Evolutionary conservation across 1,284 basidiomycete genomes (phyloP), one percentile per base, ranked within the genome.

Genomic region (Sanguinoderma infundibulare): DNA sequence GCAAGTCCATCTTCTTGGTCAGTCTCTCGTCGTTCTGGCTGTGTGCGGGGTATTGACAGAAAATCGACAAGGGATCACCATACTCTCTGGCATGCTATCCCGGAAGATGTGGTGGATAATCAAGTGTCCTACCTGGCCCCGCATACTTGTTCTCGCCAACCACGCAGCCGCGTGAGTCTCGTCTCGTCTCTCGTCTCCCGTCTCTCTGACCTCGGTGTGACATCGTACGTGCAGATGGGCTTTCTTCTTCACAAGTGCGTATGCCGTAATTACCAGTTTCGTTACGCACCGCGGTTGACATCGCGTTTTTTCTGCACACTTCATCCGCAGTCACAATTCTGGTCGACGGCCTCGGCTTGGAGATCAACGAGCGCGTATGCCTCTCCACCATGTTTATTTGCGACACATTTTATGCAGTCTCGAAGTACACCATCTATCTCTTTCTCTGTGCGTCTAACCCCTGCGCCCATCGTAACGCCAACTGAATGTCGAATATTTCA

Each of bases 171-270:
- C 78, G 72, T 77, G 55, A 46, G 71, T 68, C 9, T 4, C 7
- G 20, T 5, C 22, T 10, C 40, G 67, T 62, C 5, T 3, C 14
- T 39, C 5, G 24, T 12, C 15, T 6, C 14, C 3, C 6, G 8
- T 22, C 7, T 40, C n/a, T 17, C n/a, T n/a, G n/a, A 12, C 17
- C 20, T 2, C 12, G n/a, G 14, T 26, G 24, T 14, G 2, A 26
- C 12, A 15, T 26, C 8, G 20, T 47, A n/a, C 15, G 24, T 36
- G 1, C 34, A 73, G 72, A 38, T 73, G 78, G 73, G 54, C 72
- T 2, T 76, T 77, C 53, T 65, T 78, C 17, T 71, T 78, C 52
- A 71, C 73, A 22, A 67, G 76, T 75, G 52, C 36, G 75, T 69
- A 1, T 22, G 0, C 20, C 17, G 22, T 47, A 46, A 30, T 2